Evolutionary conservation across 2,329 filamentous ascomycete species (phyloP).

Genomic region (Beauveria caledonica): DNA sequence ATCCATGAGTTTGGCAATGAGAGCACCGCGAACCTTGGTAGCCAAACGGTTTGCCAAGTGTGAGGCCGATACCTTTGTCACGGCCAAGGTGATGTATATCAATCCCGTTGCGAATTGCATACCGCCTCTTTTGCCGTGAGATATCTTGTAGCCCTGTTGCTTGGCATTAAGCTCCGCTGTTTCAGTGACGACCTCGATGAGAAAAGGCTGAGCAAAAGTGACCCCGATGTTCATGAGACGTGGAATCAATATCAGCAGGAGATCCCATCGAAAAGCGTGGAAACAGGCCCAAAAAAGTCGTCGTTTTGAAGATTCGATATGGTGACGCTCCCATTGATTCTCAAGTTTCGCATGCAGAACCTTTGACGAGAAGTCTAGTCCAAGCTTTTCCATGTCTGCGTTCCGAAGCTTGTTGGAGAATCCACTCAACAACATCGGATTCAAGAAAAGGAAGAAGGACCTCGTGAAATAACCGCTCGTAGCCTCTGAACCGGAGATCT

Average conservation of each 20-base stretch:
- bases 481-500: neutral
- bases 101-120: neutral
- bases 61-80: neutral
- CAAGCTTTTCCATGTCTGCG: neutral
- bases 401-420: neutral
- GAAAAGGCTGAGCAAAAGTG: neutral
- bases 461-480: neutral
- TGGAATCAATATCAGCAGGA: neutral
- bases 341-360: neutral
- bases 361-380: neutral
- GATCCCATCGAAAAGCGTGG: neutral
- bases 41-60: conserved; percentile 17
- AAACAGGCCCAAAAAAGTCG: neutral
- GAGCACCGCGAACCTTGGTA: conserved; percentile 23
- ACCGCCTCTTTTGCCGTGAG: neutral
- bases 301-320: neutral
- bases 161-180: neutral
- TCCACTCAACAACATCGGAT: neutral
- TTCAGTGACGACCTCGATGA: neutral
- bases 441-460: neutral
- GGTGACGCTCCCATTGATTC: neutral
- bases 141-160: neutral
- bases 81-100: neutral
- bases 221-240: neutral
- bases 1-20: conserved; percentile 38